These are phyloP conservation scores for Sclerotinia borealis DNA, from an alignment of 2,329 filamentous ascomycete species.

Conservation along the genomic window DNA sequence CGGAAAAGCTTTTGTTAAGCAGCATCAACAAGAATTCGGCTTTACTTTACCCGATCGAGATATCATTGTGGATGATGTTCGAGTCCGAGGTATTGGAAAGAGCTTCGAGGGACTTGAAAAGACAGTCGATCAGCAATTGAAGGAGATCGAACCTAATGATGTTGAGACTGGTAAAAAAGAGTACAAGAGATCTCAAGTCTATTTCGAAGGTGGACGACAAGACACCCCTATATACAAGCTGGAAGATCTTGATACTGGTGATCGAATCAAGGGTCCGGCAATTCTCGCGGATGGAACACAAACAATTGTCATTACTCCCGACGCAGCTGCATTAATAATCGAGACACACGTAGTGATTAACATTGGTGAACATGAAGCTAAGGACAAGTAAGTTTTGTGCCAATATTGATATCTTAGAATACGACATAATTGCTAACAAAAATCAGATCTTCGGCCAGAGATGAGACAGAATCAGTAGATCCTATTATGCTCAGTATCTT, in stretches of 20 bases:
- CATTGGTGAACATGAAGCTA: constrained; percentile 52
- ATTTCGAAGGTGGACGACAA: constrained; percentile 74
- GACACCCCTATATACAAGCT: constrained; percentile 82
- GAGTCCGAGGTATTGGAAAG: constrained; percentile 82
- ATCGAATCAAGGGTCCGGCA: constrained; percentile 11
- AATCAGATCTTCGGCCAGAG: constrained; percentile 10
- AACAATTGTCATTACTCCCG: constrained; percentile 56
- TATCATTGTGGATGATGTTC: constrained; percentile 84
- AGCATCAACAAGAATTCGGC: constrained; percentile 89
- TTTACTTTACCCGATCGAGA: constrained; percentile 82
- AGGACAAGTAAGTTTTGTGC: constrained; percentile 35
- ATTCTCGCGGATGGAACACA: constrained; percentile 15
- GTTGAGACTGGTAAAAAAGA: constrained; percentile 44
- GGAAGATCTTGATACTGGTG: constrained; percentile 52
- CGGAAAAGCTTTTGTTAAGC: constrained; percentile 74
- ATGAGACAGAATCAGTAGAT: constrained; percentile 52
- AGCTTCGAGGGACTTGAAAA: constrained; percentile 74
- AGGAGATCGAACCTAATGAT: constrained; percentile 54
- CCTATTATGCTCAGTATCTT: constrained; percentile 75
- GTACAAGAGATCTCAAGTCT: constrained; percentile 65
- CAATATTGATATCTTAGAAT: background rate
- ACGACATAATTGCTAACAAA: background rate
- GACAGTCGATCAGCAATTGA: constrained; percentile 79
- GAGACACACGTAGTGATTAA: constrained; percentile 88
- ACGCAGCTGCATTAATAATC: constrained; percentile 68